Conservation (phyloP, 1,284 basidiomycete genomes). For the Anthracocystis panici-leucophaei region DNA sequence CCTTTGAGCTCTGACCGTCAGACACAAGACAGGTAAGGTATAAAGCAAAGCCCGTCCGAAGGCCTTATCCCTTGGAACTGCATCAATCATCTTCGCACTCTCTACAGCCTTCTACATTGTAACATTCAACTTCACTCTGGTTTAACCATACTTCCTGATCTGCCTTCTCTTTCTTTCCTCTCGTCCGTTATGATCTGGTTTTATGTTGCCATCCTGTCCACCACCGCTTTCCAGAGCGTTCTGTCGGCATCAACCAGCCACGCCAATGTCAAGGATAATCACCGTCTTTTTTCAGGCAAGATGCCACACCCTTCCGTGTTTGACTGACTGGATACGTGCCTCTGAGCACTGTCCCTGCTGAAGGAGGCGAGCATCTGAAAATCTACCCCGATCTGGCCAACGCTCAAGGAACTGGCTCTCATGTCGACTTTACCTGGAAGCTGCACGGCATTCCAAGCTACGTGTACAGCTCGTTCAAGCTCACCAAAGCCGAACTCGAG, state of each 20-base stretch:
- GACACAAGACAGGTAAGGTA: too few species aligned
- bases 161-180: too few species aligned
- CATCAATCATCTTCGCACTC: too few species aligned
- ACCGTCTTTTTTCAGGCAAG: constrained; percentile 6
- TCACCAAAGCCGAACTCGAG: neutral
- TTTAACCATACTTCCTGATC: too few species aligned
- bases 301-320: neutral
- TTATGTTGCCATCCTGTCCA: neutral
- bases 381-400: constrained; percentile 1
- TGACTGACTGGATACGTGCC: constrained; percentile 1
- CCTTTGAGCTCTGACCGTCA: too few species aligned
- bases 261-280: constrained; percentile 1
- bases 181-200: neutral
- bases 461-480: neutral
- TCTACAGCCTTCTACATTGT: too few species aligned
- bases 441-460: constrained; percentile 11
- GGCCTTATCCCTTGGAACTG: too few species aligned
- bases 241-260: neutral
- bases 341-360: neutral
- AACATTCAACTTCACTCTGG: too few species aligned
- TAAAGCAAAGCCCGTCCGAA: too few species aligned
- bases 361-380: neutral
- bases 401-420: neutral
- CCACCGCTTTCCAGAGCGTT: neutral
- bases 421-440: constrained; percentile 7